Evolutionary conservation across 257 asterid species (phyloP).

Genomic region (Nicotiana tabacum): DNA sequence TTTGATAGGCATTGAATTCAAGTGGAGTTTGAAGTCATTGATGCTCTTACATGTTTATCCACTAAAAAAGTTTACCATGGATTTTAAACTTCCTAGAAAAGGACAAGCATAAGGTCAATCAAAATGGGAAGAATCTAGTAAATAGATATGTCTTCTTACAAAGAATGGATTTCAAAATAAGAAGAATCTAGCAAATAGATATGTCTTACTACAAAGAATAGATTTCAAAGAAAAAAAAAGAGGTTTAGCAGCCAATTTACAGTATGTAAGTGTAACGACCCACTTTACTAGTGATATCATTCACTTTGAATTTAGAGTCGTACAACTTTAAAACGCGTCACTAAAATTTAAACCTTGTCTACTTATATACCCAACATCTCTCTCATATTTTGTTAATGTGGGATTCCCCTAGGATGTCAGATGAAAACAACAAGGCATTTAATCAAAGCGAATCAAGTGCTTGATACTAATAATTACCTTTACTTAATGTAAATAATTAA

Average conservation of each 20-base stretch:
- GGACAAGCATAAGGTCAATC: background rate
- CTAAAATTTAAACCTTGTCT: too few species aligned
- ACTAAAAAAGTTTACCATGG: background rate
- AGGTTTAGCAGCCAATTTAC: background rate
- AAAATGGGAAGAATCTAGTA: background rate
- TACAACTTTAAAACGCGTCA: too few species aligned
- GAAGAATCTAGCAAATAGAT: background rate
- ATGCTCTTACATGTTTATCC: background rate
- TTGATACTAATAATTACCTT: background rate
- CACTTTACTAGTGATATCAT: too few species aligned
- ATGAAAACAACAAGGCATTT: background rate
- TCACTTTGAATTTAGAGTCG: rapidly evolving
- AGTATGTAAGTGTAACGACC: too few species aligned
- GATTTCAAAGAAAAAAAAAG: background rate
- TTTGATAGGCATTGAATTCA: background rate
- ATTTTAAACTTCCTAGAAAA: background rate
- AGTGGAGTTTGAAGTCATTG: background rate
- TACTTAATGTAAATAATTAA: background rate
- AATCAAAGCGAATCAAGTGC: background rate
- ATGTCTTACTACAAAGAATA: background rate
- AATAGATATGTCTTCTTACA: background rate
- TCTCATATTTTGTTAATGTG: rapidly evolving
- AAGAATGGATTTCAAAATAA: background rate
- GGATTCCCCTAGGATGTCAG: too few species aligned
- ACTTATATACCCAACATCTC: too few species aligned